These are phyloP conservation scores for Pichia cabralensis DNA, from an alignment of 805 yeast genomes.

Conservation along the genomic window DNA sequence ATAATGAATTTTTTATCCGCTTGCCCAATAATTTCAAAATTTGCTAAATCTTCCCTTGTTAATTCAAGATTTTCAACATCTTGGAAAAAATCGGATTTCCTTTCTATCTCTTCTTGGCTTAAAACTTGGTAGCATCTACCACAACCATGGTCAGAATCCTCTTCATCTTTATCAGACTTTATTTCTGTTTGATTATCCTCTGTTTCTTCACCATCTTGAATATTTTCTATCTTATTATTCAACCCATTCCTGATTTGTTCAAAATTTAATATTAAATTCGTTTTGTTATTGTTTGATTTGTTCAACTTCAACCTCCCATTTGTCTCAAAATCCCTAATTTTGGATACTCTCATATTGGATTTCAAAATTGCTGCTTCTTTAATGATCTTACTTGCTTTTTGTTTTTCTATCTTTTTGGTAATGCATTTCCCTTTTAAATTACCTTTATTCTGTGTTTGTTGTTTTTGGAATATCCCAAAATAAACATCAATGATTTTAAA, in stretches of 20 bases:
- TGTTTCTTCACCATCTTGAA: neutral
- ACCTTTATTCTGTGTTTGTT: neutral
- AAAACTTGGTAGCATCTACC: too few relatives aligned
- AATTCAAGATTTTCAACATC: neutral
- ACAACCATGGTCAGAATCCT: too few relatives aligned
- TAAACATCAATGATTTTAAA: slow-evolving; percentile 23
- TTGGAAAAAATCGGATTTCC: slow-evolving; percentile 5
- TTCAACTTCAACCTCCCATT: slow-evolving; percentile 1
- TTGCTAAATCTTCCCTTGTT: slow-evolving; percentile 14
- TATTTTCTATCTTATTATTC: too few relatives aligned
- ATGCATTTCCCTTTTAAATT: neutral
- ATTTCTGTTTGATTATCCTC: neutral
- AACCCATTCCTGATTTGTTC: slow-evolving; percentile 1
- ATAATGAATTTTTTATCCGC: slow-evolving; percentile 58
- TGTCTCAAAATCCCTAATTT: neutral
- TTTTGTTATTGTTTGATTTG: too few relatives aligned
- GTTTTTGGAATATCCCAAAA: slow-evolving; percentile 8
- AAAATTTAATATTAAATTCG: too few relatives aligned
- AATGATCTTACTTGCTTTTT: neutral
- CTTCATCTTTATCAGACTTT: too few relatives aligned
- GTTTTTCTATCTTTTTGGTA: too few relatives aligned
- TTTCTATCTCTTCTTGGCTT: neutral
- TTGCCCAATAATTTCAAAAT: slow-evolving; percentile 39
- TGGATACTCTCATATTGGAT: slow-evolving; percentile 3
- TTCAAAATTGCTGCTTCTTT: slow-evolving; percentile 1